Base-by-base conservation (phyloP, 768 basidiomycete species). In the Kwoniella dendrophila region DNA sequence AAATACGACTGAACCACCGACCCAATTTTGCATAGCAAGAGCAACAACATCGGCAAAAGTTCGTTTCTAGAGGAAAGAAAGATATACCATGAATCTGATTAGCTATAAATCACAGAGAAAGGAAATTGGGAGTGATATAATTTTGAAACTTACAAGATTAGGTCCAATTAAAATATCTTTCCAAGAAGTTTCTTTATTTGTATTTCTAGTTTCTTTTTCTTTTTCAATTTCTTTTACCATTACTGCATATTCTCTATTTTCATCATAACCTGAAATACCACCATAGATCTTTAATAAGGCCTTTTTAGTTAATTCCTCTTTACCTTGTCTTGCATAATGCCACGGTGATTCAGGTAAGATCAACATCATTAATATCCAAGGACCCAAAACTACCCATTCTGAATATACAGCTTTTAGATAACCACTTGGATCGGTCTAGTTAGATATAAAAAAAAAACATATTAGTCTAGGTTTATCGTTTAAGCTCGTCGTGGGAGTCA, bases 231-330 rank as follows among this genome's bases (percentile, higher is more conserved):
- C 53, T 16, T 41, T 24, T 24, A 43, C 27, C 53, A 55, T 55
- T 12, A 55, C 60, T 22, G 38, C 41, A 44, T 65, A 71, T 40
- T 71, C 66, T 49, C 62, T 44, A 20, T 67, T 66, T 33, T 41
- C 40, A 43, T 71, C 66, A 40, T 65, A 71, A n/a, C 66, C 69
- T 5, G 44, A 56, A 38, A 71, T 55, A 12, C 63, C 63, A 32
- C 58, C 55, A 38, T 57, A 50, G 34, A 70, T 54, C 36, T 54
- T 32, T 12, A 38, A 12, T 20, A 62, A 54, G 7, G 57, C 45
- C 5, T 54, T 38, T 43, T 70, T 56, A 5, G 62, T 62, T 24
- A 63, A 63, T 4, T 66, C 65, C 41, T 61, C 56, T n/a, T 57
- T 34, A 34, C 58, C 68, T 40, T 59, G 51, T 30, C 53, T 43